Base-by-base conservation (phyloP, 768 basidiomycete species). In the Rubroboletus pulcherrimus region DNA sequence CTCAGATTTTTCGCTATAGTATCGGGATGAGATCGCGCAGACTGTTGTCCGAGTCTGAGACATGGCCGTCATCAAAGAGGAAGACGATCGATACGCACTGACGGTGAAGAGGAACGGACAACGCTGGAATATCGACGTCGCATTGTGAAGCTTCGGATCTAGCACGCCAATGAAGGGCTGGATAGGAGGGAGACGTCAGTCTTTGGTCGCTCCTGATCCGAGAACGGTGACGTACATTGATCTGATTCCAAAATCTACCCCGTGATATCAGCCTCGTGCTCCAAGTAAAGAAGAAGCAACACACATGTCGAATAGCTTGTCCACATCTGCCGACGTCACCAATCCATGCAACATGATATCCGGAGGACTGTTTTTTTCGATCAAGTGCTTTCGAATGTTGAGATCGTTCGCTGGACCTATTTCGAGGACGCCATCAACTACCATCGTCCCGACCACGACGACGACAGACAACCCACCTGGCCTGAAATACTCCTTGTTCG, bases 61-160 rank as follows among this genome's bases (percentile, higher is more conserved):
- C 9, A 34, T 31, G 30, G 35, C 14, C 11, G 11, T 33, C 46
- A 44, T 26, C 10, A 11, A 34, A 6, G n/a, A n/a, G 35, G 2
- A 51, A 29, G 17, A 10, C 2, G 17, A 11, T 38, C 7, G 26
- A 46, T 52, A 83, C 82, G 75, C 54, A 88, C 88, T 79, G 56
- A 92, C 91, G 44, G 93, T 95, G 70, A 93, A 93, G 34, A 96
- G 76, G 76, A 94, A 96, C 0, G 93, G 93, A 63, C 89, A 91
- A 51, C 93, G 78, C 19, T 88, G 82, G 62, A 90, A 92, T 10
- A 88, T 90, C 4, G 83, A 80, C 7, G 84, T 81, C 10, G 91
- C 84, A 0, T 87, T 93, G 65, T 95, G 93, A 15, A 95, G 75
- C 7, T 82, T 84, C 10, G 85, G 86, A 69, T 94, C 92, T 11